phyloP scores from a whole-genome alignment of 345 rosid genomes.

The Corchorus olitorius region DNA sequence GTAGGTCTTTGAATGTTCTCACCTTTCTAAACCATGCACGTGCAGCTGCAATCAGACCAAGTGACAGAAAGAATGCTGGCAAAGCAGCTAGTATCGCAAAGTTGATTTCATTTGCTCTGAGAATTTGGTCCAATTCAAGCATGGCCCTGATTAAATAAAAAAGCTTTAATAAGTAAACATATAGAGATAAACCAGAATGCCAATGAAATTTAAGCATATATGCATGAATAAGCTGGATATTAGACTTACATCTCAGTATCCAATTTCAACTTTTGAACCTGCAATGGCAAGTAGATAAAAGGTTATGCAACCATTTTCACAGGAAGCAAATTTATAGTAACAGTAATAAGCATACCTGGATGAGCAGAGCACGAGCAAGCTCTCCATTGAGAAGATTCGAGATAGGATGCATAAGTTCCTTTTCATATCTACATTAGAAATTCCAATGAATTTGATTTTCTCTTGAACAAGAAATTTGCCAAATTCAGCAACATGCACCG shows the following conservation, averaged over 20 bases:
- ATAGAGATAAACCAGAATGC: slow-evolving; percentile 22
- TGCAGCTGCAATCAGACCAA: slow-evolving; percentile 56
- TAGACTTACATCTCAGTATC: slow-evolving; percentile 89
- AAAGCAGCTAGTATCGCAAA: slow-evolving; percentile 94
- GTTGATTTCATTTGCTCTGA: slow-evolving; percentile 94
- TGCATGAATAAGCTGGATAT: slow-evolving; percentile 24
- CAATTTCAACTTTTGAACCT: slow-evolving; percentile 96
- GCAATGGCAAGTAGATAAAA: slow-evolving; percentile 33
- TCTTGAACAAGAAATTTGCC: background rate
- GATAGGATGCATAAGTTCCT: slow-evolving; percentile 82
- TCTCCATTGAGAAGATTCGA: slow-evolving; percentile 88
- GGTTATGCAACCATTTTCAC: slow-evolving; percentile 21
- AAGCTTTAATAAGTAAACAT: slow-evolving; percentile 11
- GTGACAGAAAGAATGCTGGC: slow-evolving; percentile 87
- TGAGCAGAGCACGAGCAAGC: slow-evolving; percentile 95
- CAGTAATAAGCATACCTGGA: slow-evolving; percentile 58
- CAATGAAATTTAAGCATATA: slow-evolving; percentile 10
- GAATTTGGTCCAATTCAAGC: slow-evolving; percentile 97
- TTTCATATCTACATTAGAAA: slow-evolving; percentile 66
- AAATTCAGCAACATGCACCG: background rate
- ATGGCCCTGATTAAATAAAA: slow-evolving; percentile 64
- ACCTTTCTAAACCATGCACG: slow-evolving; percentile 86
- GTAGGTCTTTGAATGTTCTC: slow-evolving; percentile 9
- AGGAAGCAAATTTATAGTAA: slow-evolving; percentile 17
- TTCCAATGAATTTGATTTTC: slow-evolving; percentile 2